Percentiles rank a stretch among this genome's conserved stretches.
Conservation (phyloP, 495 filamentous ascomycete species). For the Talaromyces ruber region DNA sequence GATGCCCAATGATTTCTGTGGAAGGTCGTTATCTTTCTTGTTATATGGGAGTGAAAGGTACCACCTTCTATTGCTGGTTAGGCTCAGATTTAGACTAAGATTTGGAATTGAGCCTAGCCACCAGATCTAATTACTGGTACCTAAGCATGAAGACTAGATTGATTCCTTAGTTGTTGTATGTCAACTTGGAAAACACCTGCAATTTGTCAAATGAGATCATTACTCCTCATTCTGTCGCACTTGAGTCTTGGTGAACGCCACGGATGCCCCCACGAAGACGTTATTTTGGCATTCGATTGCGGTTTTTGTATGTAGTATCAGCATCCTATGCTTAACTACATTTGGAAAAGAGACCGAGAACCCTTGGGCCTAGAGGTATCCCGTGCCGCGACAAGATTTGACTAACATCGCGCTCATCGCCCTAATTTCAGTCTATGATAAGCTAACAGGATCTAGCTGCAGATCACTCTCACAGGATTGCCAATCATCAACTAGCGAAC, state of each 20-base stretch:
- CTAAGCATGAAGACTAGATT: neutral
- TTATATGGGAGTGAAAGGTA: neutral
- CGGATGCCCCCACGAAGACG: neutral
- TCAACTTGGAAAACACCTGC: neutral
- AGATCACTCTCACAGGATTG: neutral
- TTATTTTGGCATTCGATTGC: neutral
- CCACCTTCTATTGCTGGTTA: neutral
- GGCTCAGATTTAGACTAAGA: neutral
- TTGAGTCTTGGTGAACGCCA: neutral
- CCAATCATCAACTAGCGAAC: neutral
- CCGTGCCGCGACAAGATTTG: neutral
- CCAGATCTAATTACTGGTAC: neutral
- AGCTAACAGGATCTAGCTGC: neutral
- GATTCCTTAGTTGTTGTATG: neutral
- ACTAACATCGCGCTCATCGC: neutral
- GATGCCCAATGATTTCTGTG: neutral
- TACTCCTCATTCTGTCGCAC: neutral
- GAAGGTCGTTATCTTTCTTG: neutral
- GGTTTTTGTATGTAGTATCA: neutral
- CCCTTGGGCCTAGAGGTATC: neutral
- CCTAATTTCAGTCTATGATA: neutral
- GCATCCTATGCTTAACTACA: neutral
- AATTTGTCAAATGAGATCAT: neutral
- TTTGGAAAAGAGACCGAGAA: neutral
- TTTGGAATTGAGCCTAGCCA: neutral